Conservation (phyloP, 495 filamentous ascomycete species). For the Talaromyces thailandensis region DNA sequence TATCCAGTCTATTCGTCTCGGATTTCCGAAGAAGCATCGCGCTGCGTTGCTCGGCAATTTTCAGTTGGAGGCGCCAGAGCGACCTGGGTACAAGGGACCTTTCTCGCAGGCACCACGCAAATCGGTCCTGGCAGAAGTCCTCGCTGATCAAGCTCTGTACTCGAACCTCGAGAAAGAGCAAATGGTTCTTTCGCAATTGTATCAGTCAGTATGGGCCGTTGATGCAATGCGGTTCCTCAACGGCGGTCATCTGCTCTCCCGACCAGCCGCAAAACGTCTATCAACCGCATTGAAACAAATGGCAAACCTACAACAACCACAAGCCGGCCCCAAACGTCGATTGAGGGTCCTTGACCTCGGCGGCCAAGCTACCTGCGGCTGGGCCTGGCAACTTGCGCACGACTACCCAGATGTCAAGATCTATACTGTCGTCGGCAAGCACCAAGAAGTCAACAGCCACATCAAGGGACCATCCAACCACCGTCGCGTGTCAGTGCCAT, state of each 20-base stretch:
- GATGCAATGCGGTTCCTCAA: slow-evolving; percentile 68
- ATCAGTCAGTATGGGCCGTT: slow-evolving; percentile 69
- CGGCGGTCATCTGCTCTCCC: slow-evolving; percentile 70
- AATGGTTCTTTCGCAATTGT: slow-evolving; percentile 68
- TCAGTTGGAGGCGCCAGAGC: slow-evolving; percentile 42
- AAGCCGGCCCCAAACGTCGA: slow-evolving; percentile 10
- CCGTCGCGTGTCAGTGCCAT: slow-evolving; percentile 62
- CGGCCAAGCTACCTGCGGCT: slow-evolving; percentile 77
- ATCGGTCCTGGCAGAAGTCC: slow-evolving; percentile 28
- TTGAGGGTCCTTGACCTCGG: slow-evolving; percentile 77
- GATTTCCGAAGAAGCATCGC: slow-evolving; percentile 51
- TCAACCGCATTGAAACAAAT: slow-evolving; percentile 12
- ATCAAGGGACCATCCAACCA: slow-evolving; percentile 83
- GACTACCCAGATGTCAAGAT: slow-evolving; percentile 78
- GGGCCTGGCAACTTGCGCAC: slow-evolving; percentile 87
- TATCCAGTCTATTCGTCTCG: slow-evolving; percentile 70
- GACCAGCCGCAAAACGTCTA: slow-evolving; percentile 58
- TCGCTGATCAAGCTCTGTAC: slow-evolving; percentile 40
- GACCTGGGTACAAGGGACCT: slow-evolving; percentile 40
- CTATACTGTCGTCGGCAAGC: slow-evolving; percentile 73
- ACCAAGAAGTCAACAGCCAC: slow-evolving; percentile 55
- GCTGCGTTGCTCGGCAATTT: slow-evolving; percentile 73
- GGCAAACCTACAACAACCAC: neutral
- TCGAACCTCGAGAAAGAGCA: slow-evolving; percentile 62
- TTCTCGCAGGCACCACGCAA: slow-evolving; percentile 47